phyloP scores from a whole-genome alignment of 305 asterid species.

The Fraxinus sp. region DNA sequence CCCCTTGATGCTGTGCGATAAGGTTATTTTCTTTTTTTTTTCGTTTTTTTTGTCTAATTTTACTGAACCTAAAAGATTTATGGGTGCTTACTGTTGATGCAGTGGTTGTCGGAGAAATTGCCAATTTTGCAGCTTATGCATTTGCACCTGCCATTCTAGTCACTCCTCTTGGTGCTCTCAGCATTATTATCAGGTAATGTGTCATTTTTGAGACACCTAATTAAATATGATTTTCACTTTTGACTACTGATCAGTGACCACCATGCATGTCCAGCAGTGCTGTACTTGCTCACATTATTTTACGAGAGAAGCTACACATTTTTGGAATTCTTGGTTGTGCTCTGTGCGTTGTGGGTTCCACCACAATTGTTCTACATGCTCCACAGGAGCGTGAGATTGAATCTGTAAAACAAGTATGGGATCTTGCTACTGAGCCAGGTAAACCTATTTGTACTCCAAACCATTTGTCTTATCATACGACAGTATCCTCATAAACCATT shows the following conservation, averaged over 20 bases:
- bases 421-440: conserved; percentile 99
- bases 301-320: conserved; percentile 85
- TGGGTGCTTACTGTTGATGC: conserved; percentile 36
- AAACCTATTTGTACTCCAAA: conserved; percentile 6
- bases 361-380: conserved; percentile 94
- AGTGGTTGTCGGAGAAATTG: conserved; percentile 99
- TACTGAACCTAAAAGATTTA: conserved; percentile 1
- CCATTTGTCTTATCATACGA: neutral
- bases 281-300: conserved; percentile 85
- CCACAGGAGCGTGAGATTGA: conserved; percentile 96
- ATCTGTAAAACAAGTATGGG: conserved; percentile 93
- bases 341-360: conserved; percentile 96
- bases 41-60: neutral
- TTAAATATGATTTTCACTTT: conserved; percentile 25
- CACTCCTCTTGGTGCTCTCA: conserved; percentile 99
- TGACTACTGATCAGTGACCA: conserved; percentile 42
- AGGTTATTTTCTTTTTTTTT: neutral
- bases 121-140: conserved; percentile 99
- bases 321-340: conserved; percentile 98
- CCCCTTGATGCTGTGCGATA: neutral
- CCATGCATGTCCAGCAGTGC: conserved; percentile 63
- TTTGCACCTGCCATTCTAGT: conserved; percentile 98
- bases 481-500: neutral
- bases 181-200: conserved; percentile 92
- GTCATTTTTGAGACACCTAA: conserved; percentile 16